Conservation (phyloP, 2,329 filamentous ascomycete species). For the Amauroascus verrucosus region DNA sequence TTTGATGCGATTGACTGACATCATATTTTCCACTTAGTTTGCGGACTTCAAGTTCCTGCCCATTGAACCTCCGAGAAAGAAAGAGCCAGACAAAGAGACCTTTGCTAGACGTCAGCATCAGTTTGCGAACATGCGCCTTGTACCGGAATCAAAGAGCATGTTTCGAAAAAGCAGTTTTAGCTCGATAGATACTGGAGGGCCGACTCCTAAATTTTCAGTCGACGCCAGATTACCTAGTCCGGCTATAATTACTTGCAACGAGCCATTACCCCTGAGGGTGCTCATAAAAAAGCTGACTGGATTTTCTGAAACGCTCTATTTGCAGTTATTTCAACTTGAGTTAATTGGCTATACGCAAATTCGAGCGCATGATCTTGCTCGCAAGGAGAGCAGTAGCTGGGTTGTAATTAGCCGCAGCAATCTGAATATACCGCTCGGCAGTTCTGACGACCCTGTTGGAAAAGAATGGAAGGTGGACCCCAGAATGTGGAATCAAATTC, state of each 20-base stretch:
- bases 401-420: constrained; percentile 62
- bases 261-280: constrained; percentile 69
- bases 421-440: constrained; percentile 60
- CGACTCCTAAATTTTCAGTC: constrained; percentile 54
- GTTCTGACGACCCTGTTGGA: constrained; percentile 46
- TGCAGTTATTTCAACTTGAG: constrained; percentile 71
- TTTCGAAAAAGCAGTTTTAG: constrained; percentile 41
- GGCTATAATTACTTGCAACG: constrained; percentile 78
- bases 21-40: constrained; percentile 24
- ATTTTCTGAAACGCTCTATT: constrained; percentile 57
- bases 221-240: constrained; percentile 82
- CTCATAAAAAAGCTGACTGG: constrained; percentile 66
- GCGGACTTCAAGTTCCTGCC: constrained; percentile 75
- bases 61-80: constrained; percentile 73
- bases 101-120: constrained; percentile 67
- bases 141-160: constrained; percentile 44
- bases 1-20: constrained; percentile 1
- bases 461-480: constrained; percentile 61
- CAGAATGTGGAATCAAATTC: constrained; percentile 59
- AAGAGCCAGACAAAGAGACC: constrained; percentile 60
- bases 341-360: constrained; percentile 71
- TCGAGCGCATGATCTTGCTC: constrained; percentile 61
- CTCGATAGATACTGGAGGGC: constrained; percentile 24
- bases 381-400: constrained; percentile 64
- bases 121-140: constrained; percentile 33